Evolutionary conservation across 495 filamentous ascomycete genomes (phyloP), one percentile per base, ranked within the genome.

Genomic region (Mycothermus thermophilus): DNA sequence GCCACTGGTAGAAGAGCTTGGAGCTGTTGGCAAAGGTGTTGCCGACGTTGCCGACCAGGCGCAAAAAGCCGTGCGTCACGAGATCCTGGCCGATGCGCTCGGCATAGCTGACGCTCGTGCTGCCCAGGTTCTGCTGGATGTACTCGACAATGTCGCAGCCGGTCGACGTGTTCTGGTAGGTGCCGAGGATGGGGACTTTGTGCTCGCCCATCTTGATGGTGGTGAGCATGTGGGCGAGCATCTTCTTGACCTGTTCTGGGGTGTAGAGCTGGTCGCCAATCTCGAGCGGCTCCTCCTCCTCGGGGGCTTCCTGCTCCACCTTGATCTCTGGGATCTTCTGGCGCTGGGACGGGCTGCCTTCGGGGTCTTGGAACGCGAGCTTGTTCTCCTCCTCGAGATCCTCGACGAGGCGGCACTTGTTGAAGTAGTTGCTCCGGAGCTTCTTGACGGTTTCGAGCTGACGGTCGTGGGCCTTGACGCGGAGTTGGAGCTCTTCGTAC

Each of bases 341-440:
- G 44, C 57, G 55, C 43, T 58, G 46, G 37, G 69, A 64, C 10
- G 69, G 65, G 48, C 65, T 69, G 19, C 39, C 51, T 38, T 66
- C 60, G 2, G 87, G 84, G 41, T 83, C 83, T 51, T 95, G 84
- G 54, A 96, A 95, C 20, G 84, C 87, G 9, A 99, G 73, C 59
- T 96, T 95, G 52, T 94, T 93, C 68, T 99, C 90, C 58, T 99
- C 90, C 48, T 96, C 92, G 35, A 95, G 58, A 50, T 99, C 90
- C 56, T 99, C 90, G 5, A 95, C 77, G 27, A 93, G 71, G 29
- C 90, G 80, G 50, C 90, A 99, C 59, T 95, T 96, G 64, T 94
- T 96, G 72, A 93, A 99, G 59, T 99, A 99, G 42, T 79, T 74
- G 50, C 86, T 95, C 27, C 92, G 75, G 40, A 94, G 69, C 61